A percentile compares a stretch with the other conserved stretches of the same genome.
These are phyloP conservation scores for Rhodomyrtus psidioides DNA, from an alignment of 441 rosid genomes.

Conservation along the genomic window DNA sequence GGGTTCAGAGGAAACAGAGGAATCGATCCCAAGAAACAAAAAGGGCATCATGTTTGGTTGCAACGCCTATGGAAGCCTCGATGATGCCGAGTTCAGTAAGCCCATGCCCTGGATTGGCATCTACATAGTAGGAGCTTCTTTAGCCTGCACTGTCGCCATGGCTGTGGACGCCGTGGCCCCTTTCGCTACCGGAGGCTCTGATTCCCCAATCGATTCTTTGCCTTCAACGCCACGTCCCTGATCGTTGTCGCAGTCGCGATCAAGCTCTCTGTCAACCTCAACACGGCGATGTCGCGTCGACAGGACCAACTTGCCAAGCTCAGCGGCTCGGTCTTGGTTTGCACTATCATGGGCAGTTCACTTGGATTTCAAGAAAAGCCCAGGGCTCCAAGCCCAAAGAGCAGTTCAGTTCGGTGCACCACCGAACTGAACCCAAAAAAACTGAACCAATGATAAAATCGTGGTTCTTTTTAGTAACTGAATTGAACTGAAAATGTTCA, in stretches of 20 bases:
- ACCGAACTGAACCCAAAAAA: too few relatives aligned
- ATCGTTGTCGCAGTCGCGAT: slow-evolving; percentile 62
- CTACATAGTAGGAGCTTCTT: slow-evolving; percentile 42
- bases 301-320: slow-evolving; percentile 85
- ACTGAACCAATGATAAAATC: too few relatives aligned
- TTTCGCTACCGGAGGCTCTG: slow-evolving; percentile 50
- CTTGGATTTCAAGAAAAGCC: too few relatives aligned
- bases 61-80: slow-evolving; percentile 44
- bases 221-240: slow-evolving; percentile 74
- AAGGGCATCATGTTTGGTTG: slow-evolving; percentile 43
- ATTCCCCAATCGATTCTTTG: slow-evolving; percentile 63
- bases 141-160: slow-evolving; percentile 54
- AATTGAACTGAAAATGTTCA: too few relatives aligned
- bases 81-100: slow-evolving; percentile 44
- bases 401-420: too few relatives aligned
- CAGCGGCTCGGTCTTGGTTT: slow-evolving; percentile 63
- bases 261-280: too few relatives aligned
- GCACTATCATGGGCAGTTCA: slow-evolving; percentile 70
- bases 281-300: slow-evolving; percentile 79
- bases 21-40: background rate
- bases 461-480: too few relatives aligned
- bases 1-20: background rate
- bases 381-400: too few relatives aligned
- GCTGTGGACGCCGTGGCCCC: slow-evolving; percentile 44
- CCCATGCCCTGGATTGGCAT: slow-evolving; percentile 77